Conservation (phyloP, 768 basidiomycete species). For the Russula griseocarnosa region DNA sequence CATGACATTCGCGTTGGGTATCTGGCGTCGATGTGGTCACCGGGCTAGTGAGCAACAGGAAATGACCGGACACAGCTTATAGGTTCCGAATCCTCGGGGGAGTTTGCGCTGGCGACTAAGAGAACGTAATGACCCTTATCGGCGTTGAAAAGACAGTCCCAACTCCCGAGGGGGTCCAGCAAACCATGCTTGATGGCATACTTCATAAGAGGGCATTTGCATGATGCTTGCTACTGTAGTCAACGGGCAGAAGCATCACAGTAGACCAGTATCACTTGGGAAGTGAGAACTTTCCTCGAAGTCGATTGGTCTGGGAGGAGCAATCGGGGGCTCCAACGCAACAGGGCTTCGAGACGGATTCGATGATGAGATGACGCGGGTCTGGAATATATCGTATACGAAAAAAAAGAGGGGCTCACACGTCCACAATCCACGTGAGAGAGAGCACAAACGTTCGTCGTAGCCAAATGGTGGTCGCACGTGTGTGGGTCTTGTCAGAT, state of each 20-base stretch:
- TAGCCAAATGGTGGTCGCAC: background rate
- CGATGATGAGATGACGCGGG: background rate
- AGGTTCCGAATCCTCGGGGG: background rate
- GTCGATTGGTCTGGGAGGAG: background rate
- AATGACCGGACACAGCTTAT: background rate
- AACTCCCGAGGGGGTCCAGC: too few species aligned
- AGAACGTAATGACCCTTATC: background rate
- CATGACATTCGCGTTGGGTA: too few species aligned
- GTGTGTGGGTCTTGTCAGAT: conserved; percentile 2
- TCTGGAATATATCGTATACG: background rate
- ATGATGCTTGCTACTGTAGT: too few species aligned
- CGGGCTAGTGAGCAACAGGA: background rate
- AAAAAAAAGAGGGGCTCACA: background rate
- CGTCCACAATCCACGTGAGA: too few species aligned
- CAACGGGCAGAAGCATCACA: too few species aligned
- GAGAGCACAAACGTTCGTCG: too few species aligned
- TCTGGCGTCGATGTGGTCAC: too few species aligned
- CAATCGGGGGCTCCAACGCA: background rate
- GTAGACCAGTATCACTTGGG: background rate
- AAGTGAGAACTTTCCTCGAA: background rate
- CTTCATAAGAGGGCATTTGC: too few species aligned
- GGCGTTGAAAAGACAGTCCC: background rate
- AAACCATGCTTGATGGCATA: background rate
- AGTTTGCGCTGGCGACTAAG: background rate
- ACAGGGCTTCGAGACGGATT: background rate